Evolutionary conservation across 495 filamentous ascomycete species (phyloP), one percentile per base, ranked within the genome.

Genomic region (Neurospora sublineolata): DNA sequence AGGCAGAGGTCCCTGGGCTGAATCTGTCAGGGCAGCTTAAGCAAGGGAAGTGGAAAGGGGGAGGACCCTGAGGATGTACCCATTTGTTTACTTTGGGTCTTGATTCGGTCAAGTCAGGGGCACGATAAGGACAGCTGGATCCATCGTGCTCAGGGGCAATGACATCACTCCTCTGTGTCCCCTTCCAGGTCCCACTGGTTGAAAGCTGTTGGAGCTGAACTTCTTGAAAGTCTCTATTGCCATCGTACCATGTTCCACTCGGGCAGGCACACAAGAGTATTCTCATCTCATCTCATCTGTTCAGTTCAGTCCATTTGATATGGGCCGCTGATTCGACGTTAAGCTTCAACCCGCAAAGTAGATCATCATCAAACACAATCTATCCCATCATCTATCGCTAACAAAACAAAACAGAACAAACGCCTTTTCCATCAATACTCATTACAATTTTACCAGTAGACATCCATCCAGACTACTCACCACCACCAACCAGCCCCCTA

Each of bases 401-500:
- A 40, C 52, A 60, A 6, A 27, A 58, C 46, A 58, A 0, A 14
- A 39, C 7, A 14, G n/a, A 27, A 27, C 11, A 27, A 52, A 68
- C 70, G 46, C 64, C 37, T 69, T 39, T 39, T 70, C 42, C 68
- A n/a, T 70, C 42, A 39, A n/a, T 30, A 39, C 36, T 40, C 37
- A 42, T 23, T 69, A 69, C 37, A 42, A 69, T 23, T 18, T 27
- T 37, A 14, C 3, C 27, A 33, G 12, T 3, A 68, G 8, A 5
- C 4, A 46, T 16, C n/a, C 12, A 36, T 16, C 10, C 41, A 37
- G 33, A 67, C 39, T 30, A 14, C 52, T 58, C 81, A 71, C 77
- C n/a, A 18, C 18, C 77, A 20, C 80, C 80, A n/a, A 86, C 79
- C 72, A 84, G 75, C 1, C 77, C 73, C 73, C 84, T 87, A 68